A percentile compares a stretch with the other conserved stretches of the same genome.
Conservation (phyloP, 2,329 filamentous ascomycete species). For the Microcyclospora pomicola region DNA sequence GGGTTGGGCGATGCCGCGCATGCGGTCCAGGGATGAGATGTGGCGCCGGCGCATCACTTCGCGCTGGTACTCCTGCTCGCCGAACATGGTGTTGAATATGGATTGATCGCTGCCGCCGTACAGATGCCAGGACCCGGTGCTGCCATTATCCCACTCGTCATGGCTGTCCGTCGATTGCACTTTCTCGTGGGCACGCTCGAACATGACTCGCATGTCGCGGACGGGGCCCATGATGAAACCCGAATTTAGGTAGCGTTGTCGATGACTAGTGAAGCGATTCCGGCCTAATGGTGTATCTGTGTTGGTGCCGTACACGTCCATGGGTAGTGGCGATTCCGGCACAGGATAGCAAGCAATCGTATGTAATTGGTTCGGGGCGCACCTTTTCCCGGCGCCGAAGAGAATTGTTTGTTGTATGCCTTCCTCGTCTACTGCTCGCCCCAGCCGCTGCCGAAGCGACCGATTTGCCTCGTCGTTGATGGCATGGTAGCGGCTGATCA, state of each 20-base stretch:
- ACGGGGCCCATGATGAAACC: slow-evolving; percentile 14
- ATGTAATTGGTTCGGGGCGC: slow-evolving; percentile 27
- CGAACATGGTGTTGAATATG: slow-evolving; percentile 16
- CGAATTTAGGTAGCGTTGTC: slow-evolving; percentile 14
- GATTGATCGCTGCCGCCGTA: slow-evolving; percentile 15
- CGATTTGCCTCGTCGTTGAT: slow-evolving; percentile 24
- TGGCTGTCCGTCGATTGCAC: slow-evolving; percentile 8
- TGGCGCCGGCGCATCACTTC: slow-evolving; percentile 15
- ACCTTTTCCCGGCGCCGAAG: slow-evolving; percentile 43
- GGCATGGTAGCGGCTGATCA: slow-evolving; percentile 12
- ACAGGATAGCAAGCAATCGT: slow-evolving; percentile 35
- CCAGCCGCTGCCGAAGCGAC: slow-evolving; percentile 29
- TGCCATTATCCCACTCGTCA: slow-evolving; percentile 14
- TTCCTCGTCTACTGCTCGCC: slow-evolving; percentile 4
- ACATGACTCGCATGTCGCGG: slow-evolving; percentile 13
- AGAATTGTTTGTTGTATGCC: slow-evolving; percentile 40
- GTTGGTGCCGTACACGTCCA: neutral
- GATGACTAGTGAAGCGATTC: slow-evolving; percentile 4
- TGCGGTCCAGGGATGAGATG: slow-evolving; percentile 8
- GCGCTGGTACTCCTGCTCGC: slow-evolving; percentile 19
- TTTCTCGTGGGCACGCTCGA: slow-evolving; percentile 12
- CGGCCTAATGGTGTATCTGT: neutral
- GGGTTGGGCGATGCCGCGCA: slow-evolving; percentile 1
- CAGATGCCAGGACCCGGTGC: slow-evolving; percentile 11
- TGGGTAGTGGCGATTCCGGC: slow-evolving; percentile 35